Conservation (phyloP, 768 basidiomycete species). For the Dentipellis fragilis region DNA sequence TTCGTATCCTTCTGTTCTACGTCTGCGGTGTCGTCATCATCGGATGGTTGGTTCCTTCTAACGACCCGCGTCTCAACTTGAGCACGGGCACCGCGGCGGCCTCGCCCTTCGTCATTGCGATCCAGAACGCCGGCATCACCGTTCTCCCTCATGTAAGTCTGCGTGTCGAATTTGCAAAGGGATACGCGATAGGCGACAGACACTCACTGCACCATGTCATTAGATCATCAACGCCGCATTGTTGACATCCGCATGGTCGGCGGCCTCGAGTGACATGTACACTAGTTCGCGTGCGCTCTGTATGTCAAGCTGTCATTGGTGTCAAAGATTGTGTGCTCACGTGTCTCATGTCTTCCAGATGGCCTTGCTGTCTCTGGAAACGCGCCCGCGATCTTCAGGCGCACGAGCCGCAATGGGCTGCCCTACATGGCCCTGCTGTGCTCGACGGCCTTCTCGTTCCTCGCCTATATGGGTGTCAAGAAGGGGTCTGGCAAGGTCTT, state of each 20-base stretch:
- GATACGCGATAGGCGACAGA: not conserved
- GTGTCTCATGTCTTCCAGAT: constrained; percentile 30
- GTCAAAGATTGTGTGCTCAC: too few relatives aligned
- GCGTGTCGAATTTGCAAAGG: not conserved
- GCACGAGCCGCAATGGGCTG: constrained; percentile 60
- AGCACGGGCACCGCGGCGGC: constrained; percentile 52
- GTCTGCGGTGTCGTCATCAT: constrained; percentile 59
- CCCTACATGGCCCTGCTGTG: constrained; percentile 68
- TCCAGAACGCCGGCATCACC: constrained; percentile 77
- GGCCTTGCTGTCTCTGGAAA: constrained; percentile 73
- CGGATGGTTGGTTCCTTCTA: constrained; percentile 75
- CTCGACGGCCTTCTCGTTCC: constrained; percentile 51
- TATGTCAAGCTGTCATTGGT: constrained; percentile 24
- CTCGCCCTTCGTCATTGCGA: constrained; percentile 90
- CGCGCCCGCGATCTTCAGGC: constrained; percentile 72
- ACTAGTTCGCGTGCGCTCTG: constrained; percentile 83
- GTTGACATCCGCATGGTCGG: constrained; percentile 88
- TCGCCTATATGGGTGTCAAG: constrained; percentile 78
- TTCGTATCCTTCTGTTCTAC: constrained; percentile 76
- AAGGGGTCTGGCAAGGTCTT: constrained; percentile 66
- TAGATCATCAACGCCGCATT: constrained; percentile 77
- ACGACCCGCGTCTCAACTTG: constrained; percentile 43
- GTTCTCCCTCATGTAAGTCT: constrained; percentile 60
- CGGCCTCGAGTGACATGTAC: constrained; percentile 82
- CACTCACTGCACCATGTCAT: not conserved